Evolutionary conservation across 228 moss, liverwort and hornwort species (phyloP).

Genomic region (Sphagnum magellanicum): DNA sequence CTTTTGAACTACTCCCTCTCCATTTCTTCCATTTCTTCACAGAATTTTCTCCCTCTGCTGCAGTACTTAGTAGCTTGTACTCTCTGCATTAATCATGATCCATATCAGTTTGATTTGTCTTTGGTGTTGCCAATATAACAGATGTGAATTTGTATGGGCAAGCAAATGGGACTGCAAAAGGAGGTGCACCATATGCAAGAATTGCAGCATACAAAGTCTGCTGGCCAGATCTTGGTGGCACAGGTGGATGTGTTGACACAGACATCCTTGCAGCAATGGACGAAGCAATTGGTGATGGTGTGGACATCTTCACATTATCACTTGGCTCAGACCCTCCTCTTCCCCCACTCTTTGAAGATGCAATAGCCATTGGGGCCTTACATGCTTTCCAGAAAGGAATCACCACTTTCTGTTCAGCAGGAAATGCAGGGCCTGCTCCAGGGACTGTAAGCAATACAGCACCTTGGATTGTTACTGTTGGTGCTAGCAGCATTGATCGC

Average conservation of each 20-base stretch:
- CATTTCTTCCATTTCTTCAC: too few species aligned
- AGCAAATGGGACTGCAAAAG: constrained; percentile 48
- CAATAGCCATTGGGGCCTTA: constrained; percentile 57
- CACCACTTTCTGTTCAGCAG: constrained; percentile 44
- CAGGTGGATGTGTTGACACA: constrained; percentile 37
- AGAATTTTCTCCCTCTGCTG: too few species aligned
- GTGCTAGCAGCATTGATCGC: constrained; percentile 54
- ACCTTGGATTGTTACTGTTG: constrained; percentile 73
- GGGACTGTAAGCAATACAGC: constrained; percentile 44
- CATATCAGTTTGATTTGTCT: background rate
- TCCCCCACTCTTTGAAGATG: constrained; percentile 20
- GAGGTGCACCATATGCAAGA: constrained; percentile 55
- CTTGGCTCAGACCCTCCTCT: constrained; percentile 22
- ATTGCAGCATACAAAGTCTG: constrained; percentile 69
- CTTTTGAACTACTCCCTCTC: too few species aligned
- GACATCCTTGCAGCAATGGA: constrained; percentile 9
- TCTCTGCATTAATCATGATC: background rate
- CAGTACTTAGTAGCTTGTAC: too few species aligned
- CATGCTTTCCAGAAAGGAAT: constrained; percentile 49
- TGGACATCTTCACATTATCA: constrained; percentile 5
- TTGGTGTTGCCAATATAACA: background rate
- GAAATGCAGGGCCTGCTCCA: constrained; percentile 41
- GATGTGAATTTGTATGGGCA: constrained; percentile 36
- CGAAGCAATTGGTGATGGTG: constrained; percentile 4
- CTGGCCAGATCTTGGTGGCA: constrained; percentile 20